A percentile compares a stretch with the other conserved stretches of the same genome.
Evolutionary conservation across 129 eudicot species (phyloP).

Genomic region (Artemisia tridentata): DNA sequence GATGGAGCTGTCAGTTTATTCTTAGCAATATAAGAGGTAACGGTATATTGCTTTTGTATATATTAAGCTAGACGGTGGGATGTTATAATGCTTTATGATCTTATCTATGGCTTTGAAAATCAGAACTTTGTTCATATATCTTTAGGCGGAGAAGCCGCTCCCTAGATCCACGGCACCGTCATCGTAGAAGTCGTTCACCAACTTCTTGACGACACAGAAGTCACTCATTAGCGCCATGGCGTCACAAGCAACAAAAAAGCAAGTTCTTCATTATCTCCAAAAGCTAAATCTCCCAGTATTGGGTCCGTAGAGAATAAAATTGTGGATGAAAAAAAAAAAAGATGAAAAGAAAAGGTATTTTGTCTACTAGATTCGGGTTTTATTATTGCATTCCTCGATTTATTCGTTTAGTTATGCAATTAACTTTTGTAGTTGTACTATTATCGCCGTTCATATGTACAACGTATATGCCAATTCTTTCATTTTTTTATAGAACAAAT

Average conservation of each 20-base stretch:
- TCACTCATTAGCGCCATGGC: slow-evolving; percentile 64
- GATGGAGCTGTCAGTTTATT: no score
- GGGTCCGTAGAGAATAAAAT: slow-evolving; percentile 58
- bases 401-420: not conserved
- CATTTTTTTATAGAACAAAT: no score
- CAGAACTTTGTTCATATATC: slow-evolving; percentile 35
- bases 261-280: slow-evolving; percentile 53
- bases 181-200: slow-evolving; percentile 62
- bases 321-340: slow-evolving; percentile 60
- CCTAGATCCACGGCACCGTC: slow-evolving; percentile 61
- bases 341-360: slow-evolving; percentile 86
- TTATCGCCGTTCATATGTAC: not conserved
- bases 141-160: slow-evolving; percentile 82
- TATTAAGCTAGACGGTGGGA: slow-evolving; percentile 41
- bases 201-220: slow-evolving; percentile 29
- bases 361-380: not conserved
- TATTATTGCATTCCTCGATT: slow-evolving; percentile 3
- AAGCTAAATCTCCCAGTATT: slow-evolving; percentile 52
- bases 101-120: no score
- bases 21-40: slow-evolving; percentile 87
- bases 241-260: slow-evolving; percentile 57
- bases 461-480: not conserved
- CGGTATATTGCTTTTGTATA: slow-evolving; percentile 47
- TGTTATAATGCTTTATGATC: no score
- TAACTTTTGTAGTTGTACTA: not conserved